Percentiles rank a stretch among this genome's conserved stretches.
Evolutionary conservation across 768 basidiomycete genomes (phyloP).

Genomic region (Pleurotus ostreatus): DNA sequence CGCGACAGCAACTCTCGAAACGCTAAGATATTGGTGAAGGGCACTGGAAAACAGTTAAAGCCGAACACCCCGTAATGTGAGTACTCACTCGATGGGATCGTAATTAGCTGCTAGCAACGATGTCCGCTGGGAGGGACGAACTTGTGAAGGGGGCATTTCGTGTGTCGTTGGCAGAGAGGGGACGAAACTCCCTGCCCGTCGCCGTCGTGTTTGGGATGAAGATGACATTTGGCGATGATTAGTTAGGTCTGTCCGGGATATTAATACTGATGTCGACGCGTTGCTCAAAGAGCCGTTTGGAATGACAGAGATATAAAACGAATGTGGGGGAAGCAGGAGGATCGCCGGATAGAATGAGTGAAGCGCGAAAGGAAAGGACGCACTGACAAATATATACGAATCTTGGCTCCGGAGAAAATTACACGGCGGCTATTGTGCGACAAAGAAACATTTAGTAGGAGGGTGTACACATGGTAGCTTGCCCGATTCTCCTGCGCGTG

Average conservation of each 20-base stretch:
- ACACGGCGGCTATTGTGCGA: slow-evolving; percentile 1
- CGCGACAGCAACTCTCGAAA: slow-evolving; percentile 19
- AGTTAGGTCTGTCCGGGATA: not conserved
- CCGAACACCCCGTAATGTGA: slow-evolving; percentile 1
- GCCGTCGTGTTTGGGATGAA: not conserved
- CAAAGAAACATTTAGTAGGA: slow-evolving; percentile 7
- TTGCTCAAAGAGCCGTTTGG: not conserved
- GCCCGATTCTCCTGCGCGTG: not conserved
- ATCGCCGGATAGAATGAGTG: slow-evolving; percentile 10
- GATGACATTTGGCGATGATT: not conserved
- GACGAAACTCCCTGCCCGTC: slow-evolving; percentile 4
- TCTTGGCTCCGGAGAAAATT: slow-evolving; percentile 14
- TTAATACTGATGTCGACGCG: not conserved
- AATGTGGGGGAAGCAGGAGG: slow-evolving; percentile 11
- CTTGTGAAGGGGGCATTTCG: slow-evolving; percentile 5
- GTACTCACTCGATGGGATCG: slow-evolving; percentile 10
- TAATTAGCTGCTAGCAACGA: slow-evolving; percentile 4
- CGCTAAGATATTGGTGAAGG: slow-evolving; percentile 41
- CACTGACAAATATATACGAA: slow-evolving; percentile 16
- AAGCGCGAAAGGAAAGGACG: slow-evolving; percentile 10
- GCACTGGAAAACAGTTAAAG: slow-evolving; percentile 26
- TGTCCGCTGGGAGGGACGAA: not conserved
- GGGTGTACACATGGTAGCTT: slow-evolving; percentile 7
- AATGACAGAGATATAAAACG: not conserved
- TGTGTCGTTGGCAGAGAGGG: slow-evolving; percentile 4